Conservation (phyloP, 2,329 filamentous ascomycete genomes). For the Xylaria arbuscula region DNA sequence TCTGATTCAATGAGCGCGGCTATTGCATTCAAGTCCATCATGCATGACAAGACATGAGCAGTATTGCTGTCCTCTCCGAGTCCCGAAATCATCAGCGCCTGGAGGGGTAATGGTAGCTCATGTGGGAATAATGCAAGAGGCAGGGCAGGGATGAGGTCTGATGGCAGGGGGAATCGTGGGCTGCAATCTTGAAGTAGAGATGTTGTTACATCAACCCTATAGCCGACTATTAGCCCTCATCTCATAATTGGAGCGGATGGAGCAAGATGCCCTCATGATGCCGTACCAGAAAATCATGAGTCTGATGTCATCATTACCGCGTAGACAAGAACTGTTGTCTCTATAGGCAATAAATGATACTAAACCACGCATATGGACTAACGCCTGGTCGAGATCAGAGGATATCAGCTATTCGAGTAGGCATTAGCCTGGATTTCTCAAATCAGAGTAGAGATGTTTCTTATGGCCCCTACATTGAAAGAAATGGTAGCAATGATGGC, state of each 20-base stretch:
- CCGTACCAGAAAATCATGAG: conserved; percentile 27
- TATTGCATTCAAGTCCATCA: conserved; percentile 21
- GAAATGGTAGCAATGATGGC: conserved; percentile 20
- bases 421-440: conserved; percentile 6
- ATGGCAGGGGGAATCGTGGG: conserved; percentile 24
- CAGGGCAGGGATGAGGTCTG: conserved; percentile 17
- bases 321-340: conserved; percentile 6
- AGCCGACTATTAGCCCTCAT: not conserved
- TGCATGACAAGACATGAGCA: conserved; percentile 20
- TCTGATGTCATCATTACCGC: conserved; percentile 21
- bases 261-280: conserved; percentile 6
- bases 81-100: conserved; percentile 8
- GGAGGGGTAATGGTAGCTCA: conserved; percentile 18
- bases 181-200: conserved; percentile 17
- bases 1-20: conserved; percentile 26
- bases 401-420: conserved; percentile 21
- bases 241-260: not conserved
- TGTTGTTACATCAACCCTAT: conserved; percentile 24
- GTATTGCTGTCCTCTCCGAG: conserved; percentile 1
- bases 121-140: conserved; percentile 1
- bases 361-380: conserved; percentile 25
- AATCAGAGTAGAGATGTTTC: not conserved
- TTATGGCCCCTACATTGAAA: conserved; percentile 22
- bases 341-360: conserved; percentile 22
- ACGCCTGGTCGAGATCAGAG: conserved; percentile 24